Percentiles rank a stretch among this genome's conserved stretches.
These are phyloP conservation scores for Fennellomyces sp. DNA, from an alignment of 371 early-diverging fungal species.

Conservation along the genomic window DNA sequence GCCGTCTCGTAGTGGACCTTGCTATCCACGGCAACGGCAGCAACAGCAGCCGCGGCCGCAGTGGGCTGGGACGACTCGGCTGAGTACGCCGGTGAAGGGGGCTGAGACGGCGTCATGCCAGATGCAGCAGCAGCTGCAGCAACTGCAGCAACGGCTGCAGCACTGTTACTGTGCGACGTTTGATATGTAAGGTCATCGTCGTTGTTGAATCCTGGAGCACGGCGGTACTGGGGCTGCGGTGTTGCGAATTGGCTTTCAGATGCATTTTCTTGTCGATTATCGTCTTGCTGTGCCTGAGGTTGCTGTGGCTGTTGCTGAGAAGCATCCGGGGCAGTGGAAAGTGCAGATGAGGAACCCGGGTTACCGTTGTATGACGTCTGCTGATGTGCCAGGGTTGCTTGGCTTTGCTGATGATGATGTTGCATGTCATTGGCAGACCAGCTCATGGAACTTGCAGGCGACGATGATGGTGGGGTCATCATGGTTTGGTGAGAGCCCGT, in stretches of 20 bases:
- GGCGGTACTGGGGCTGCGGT: conserved; percentile 8
- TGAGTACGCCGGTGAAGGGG: conserved; percentile 5
- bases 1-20: neutral
- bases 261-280: neutral
- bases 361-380: neutral
- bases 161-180: conserved; percentile 1
- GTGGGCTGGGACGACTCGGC: neutral
- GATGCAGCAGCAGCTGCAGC: neutral
- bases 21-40: neutral
- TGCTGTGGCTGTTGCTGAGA: neutral
- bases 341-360: neutral
- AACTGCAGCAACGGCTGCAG: neutral
- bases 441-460: conserved; percentile 11
- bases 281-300: neutral
- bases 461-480: conserved; percentile 14
- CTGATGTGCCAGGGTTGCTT: neutral
- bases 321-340: conserved; percentile 3
- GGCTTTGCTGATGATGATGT: conserved; percentile 1
- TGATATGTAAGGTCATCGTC: conserved; percentile 2
- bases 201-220: neutral
- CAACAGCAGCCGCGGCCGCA: neutral
- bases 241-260: conserved; percentile 5
- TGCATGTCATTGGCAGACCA: neutral
- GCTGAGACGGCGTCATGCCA: neutral
- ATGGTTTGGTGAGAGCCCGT: conserved; percentile 6